These are phyloP conservation scores for Sporobolomyces roseus DNA, from an alignment of 768 basidiomycete genomes.

Conservation along the genomic window DNA sequence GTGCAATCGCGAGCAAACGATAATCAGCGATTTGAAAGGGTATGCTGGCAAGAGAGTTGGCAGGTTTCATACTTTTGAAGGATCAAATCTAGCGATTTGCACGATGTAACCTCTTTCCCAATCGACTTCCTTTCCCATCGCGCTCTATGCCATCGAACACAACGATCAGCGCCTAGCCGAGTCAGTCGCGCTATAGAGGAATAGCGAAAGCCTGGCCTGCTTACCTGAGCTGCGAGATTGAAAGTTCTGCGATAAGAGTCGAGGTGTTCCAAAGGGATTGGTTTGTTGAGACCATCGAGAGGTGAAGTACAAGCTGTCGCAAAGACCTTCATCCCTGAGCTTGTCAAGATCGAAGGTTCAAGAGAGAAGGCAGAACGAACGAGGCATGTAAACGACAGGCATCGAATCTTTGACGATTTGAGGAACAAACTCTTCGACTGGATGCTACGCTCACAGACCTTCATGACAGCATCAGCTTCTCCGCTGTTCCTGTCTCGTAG, in stretches of 20 bases:
- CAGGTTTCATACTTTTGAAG: slow-evolving; percentile 61
- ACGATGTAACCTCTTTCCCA: slow-evolving; percentile 72
- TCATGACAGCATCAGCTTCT: no score
- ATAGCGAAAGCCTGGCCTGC: no score
- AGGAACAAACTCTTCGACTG: slow-evolving; percentile 90
- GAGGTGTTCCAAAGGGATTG: slow-evolving; percentile 53
- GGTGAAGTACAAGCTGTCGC: slow-evolving; percentile 42
- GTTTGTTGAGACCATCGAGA: slow-evolving; percentile 93
- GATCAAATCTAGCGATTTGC: slow-evolving; percentile 93
- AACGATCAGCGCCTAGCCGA: no score
- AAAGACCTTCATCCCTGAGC: no score
- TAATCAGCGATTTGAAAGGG: neutral
- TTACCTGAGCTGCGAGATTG: slow-evolving; percentile 43
- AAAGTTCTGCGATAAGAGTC: slow-evolving; percentile 47
- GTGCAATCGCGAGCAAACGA: neutral
- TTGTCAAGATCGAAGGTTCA: neutral
- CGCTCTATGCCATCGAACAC: slow-evolving; percentile 31
- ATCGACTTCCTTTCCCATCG: slow-evolving; percentile 48
- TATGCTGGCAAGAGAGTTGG: no score
- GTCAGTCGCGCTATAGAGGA: neutral
- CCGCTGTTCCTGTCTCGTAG: no score
- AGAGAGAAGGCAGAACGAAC: slow-evolving; percentile 1
- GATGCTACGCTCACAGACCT: slow-evolving; percentile 65
- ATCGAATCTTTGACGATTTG: slow-evolving; percentile 64
- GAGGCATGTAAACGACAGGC: slow-evolving; percentile 46